phyloP scores from a whole-genome alignment of 805 yeast species.

The Candida verbasci region DNA sequence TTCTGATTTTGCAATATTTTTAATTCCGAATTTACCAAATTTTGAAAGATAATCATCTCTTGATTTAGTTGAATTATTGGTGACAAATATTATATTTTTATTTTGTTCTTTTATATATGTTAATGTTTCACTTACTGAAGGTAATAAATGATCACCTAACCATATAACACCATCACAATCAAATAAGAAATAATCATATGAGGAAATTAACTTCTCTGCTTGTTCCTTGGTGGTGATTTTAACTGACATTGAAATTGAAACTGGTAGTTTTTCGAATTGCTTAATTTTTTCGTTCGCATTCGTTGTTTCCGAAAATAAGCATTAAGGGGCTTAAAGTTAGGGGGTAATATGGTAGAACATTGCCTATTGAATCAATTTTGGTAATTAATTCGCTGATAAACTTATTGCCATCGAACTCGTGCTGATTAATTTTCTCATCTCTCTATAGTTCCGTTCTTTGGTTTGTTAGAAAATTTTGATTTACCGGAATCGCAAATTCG shows the following conservation, averaged over 20 bases:
- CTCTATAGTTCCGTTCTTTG: no score
- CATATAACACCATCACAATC: constrained; percentile 98
- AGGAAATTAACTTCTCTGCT: constrained; percentile 51
- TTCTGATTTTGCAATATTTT: constrained; percentile 52
- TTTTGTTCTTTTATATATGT: constrained; percentile 47
- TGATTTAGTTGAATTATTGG: constrained; percentile 93
- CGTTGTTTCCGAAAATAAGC: no score
- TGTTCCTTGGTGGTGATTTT: constrained; percentile 25
- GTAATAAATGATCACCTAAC: constrained; percentile 81
- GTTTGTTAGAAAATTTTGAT: no score
- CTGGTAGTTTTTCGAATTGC: no score
- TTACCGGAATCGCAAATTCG: no score
- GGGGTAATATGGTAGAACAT: no score
- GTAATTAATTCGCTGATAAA: no score
- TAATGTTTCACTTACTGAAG: constrained; percentile 73
- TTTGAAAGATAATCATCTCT: constrained; percentile 71
- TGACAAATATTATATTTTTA: constrained; percentile 81
- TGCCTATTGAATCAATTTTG: no score
- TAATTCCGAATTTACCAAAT: constrained; percentile 57
- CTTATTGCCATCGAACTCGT: no score
- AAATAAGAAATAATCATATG: constrained; percentile 81
- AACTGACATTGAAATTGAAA: constrained; percentile 10
- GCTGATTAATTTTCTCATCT: no score
- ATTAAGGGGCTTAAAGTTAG: no score
- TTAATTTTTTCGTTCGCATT: not conserved